These are phyloP conservation scores for Vitis hybrid DNA, from an alignment of 177 flowering plant genomes.

Conservation along the genomic window DNA sequence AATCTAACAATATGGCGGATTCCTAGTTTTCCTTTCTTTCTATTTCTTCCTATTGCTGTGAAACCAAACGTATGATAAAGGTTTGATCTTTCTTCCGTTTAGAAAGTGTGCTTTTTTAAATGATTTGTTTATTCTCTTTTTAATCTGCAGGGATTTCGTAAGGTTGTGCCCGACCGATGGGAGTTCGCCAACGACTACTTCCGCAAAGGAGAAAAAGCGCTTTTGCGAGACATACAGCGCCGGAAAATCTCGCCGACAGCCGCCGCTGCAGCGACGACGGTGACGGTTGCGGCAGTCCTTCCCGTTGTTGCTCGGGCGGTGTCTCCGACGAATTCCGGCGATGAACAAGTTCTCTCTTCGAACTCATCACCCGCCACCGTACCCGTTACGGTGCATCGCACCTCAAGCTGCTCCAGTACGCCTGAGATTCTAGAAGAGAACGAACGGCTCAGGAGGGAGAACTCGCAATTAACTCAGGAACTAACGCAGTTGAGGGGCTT, in stretches of 20 bases:
- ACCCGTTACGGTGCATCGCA: slow-evolving; percentile 13
- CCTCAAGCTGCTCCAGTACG: slow-evolving; percentile 34
- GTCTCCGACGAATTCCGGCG: slow-evolving; percentile 74
- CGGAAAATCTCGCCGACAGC: slow-evolving; percentile 56
- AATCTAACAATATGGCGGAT: no score
- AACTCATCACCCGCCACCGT: slow-evolving; percentile 50
- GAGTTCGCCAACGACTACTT: slow-evolving; percentile 91
- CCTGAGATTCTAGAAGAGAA: slow-evolving; percentile 72
- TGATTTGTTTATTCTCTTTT: neutral
- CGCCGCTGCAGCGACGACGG: slow-evolving; percentile 20
- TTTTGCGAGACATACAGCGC: slow-evolving; percentile 83
- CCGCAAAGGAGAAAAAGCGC: slow-evolving; percentile 63
- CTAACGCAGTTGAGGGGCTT: slow-evolving; percentile 52
- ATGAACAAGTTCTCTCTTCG: slow-evolving; percentile 75
- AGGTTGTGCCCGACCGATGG: slow-evolving; percentile 98
- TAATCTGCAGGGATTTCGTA: slow-evolving; percentile 72
- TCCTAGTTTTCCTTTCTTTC: no score
- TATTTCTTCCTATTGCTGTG: no score
- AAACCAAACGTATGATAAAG: no score
- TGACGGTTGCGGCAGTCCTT: slow-evolving; percentile 10
- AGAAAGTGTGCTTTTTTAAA: neutral
- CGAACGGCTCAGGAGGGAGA: slow-evolving; percentile 59
- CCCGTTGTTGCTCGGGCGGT: slow-evolving; percentile 8
- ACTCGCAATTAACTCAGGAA: slow-evolving; percentile 45
- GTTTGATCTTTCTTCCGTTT: neutral